Evolutionary conservation across 78 protist species (phyloP).

Genomic region (Protostelium mycophagum): DNA sequence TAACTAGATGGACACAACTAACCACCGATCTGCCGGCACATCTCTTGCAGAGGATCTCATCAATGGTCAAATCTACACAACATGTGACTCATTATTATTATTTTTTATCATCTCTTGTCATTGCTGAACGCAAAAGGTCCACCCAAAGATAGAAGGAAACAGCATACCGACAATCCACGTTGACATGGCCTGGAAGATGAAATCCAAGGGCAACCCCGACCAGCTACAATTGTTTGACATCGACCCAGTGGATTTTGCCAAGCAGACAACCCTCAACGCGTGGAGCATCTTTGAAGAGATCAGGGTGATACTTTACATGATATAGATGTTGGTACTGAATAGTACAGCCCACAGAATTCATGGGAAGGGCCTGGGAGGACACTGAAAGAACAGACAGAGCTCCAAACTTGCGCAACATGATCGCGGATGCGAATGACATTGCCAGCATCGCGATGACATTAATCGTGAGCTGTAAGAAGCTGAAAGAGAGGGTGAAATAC

Average conservation of each 20-base stretch:
- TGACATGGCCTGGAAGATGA: too few species aligned
- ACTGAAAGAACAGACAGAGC: background rate
- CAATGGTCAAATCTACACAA: too few species aligned
- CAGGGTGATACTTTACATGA: background rate
- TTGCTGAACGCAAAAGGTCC: too few species aligned
- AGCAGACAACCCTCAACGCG: background rate
- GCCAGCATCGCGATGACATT: background rate
- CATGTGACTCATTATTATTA: too few species aligned
- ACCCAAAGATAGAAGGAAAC: too few species aligned
- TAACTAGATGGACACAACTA: background rate
- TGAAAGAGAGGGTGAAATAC: background rate
- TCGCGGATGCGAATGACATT: background rate
- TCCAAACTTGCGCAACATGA: background rate
- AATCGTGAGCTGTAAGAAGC: background rate
- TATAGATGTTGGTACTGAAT: background rate
- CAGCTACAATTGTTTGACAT: background rate
- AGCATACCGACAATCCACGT: too few species aligned
- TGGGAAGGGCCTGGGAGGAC: background rate
- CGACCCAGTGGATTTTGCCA: background rate
- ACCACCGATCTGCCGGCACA: background rate
- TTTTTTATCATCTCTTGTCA: too few species aligned
- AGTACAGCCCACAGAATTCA: background rate
- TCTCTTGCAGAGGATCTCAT: background rate
- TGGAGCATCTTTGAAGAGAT: background rate
- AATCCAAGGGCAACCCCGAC: too few species aligned